These are phyloP conservation scores for Leishmania lainsoni DNA, from an alignment of 208 protist species.

Conservation along the genomic window DNA sequence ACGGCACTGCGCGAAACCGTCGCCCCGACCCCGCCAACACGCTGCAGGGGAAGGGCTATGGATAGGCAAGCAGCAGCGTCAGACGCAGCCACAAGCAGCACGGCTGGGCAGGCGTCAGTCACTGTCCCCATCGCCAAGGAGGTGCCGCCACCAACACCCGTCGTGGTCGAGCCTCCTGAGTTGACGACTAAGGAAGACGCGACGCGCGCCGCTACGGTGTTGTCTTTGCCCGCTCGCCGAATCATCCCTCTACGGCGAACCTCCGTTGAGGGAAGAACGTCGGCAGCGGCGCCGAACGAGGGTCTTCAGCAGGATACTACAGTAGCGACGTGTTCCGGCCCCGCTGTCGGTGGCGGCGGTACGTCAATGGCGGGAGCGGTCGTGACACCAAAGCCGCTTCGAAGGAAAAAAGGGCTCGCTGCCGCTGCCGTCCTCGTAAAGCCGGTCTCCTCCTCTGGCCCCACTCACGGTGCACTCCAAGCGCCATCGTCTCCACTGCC, in stretches of 20 bases:
- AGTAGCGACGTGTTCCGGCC: background rate
- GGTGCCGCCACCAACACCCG: background rate
- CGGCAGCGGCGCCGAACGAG: background rate
- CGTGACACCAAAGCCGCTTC: background rate
- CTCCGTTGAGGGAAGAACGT: background rate
- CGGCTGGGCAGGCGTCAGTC: background rate
- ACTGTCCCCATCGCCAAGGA: background rate
- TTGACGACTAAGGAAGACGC: conserved; percentile 6
- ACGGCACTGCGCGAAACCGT: conserved; percentile 39
- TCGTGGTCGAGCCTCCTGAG: background rate
- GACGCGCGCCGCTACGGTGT: background rate
- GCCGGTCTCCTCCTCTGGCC: conserved; percentile 11
- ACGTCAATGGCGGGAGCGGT: background rate
- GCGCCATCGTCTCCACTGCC: background rate
- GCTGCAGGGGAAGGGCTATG: background rate
- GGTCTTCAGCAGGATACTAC: background rate
- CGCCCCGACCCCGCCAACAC: conserved; percentile 32
- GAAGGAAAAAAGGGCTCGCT: conserved; percentile 22
- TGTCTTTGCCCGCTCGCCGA: background rate
- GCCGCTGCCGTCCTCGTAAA: conserved; percentile 18
- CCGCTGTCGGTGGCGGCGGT: background rate
- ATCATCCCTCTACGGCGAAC: background rate
- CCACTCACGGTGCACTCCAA: background rate
- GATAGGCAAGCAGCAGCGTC: background rate
- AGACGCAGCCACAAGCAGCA: background rate